Conservation (phyloP, 2,329 filamentous ascomycete species). For the Colletotrichum sojae region DNA sequence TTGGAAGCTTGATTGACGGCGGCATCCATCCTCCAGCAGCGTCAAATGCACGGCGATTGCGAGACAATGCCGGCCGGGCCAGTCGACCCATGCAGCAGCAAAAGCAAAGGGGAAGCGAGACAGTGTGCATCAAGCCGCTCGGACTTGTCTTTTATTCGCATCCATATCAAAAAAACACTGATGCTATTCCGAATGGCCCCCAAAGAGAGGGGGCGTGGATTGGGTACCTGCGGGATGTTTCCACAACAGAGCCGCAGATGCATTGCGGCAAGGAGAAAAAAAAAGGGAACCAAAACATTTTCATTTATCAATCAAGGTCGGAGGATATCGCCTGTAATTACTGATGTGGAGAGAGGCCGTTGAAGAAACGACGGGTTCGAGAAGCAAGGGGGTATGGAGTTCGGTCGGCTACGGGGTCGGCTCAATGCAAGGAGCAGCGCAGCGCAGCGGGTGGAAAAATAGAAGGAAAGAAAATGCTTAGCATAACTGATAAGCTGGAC, state of each 20-base stretch:
- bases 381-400: neutral
- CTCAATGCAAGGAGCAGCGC: neutral
- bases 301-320: neutral
- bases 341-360: conserved; percentile 28
- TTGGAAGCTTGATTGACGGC: neutral
- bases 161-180: conserved; percentile 6
- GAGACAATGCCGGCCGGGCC: conserved; percentile 4
- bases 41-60: conserved; percentile 8
- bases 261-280: neutral
- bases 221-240: neutral
- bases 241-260: conserved; percentile 32
- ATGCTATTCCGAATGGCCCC: conserved; percentile 27
- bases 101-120: conserved; percentile 24
- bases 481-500: conserved; percentile 31
- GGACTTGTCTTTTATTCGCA: neutral
- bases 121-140: conserved; percentile 33
- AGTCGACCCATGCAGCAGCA: neutral
- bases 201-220: neutral
- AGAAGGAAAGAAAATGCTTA: conserved; percentile 10
- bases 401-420: no score
- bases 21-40: neutral
- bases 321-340: conserved; percentile 27
- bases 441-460: neutral
- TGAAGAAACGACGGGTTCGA: conserved; percentile 34
- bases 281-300: neutral